A percentile compares a stretch with the other conserved stretches of the same genome.
Conservation (phyloP, 2,329 filamentous ascomycete genomes). For the Diplodia corticola region DNA sequence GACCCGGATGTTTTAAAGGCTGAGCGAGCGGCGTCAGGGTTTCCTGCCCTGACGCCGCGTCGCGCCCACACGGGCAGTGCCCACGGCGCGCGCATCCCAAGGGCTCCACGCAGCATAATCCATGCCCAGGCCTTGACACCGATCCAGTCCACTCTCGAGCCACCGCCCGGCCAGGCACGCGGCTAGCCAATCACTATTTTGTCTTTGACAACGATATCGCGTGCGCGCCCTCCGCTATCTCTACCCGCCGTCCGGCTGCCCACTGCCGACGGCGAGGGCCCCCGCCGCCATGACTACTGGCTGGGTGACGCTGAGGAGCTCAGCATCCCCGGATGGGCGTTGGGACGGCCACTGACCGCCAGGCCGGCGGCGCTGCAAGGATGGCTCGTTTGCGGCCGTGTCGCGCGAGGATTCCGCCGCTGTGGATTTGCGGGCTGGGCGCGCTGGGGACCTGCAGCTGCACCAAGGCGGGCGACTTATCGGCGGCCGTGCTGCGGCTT, state of each 20-base stretch:
- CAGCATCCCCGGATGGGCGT: not conserved
- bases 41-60: conserved; percentile 11
- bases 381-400: conserved; percentile 7
- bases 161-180: conserved; percentile 19
- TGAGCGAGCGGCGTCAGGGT: conserved; percentile 20
- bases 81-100: conserved; percentile 11
- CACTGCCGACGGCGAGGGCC: conserved; percentile 15
- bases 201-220: conserved; percentile 19
- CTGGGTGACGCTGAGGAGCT: not conserved
- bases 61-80: conserved; percentile 12
- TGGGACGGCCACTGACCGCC: conserved; percentile 4
- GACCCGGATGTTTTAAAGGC: conserved; percentile 26
- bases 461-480: conserved; percentile 13
- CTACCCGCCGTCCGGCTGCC: conserved; percentile 10
- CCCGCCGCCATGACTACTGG: conserved; percentile 2
- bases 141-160: conserved; percentile 19
- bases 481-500: conserved; percentile 15
- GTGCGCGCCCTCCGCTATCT: conserved; percentile 16
- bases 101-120: conserved; percentile 11
- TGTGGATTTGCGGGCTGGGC: conserved; percentile 5
- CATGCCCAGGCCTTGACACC: conserved; percentile 15
- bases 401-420: conserved; percentile 9
- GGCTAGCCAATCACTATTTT: conserved; percentile 17
- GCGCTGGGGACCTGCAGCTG: conserved; percentile 15
- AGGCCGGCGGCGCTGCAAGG: conserved; percentile 5